Conservation (phyloP, 768 basidiomycete species). For the Termitomyces sp. region DNA sequence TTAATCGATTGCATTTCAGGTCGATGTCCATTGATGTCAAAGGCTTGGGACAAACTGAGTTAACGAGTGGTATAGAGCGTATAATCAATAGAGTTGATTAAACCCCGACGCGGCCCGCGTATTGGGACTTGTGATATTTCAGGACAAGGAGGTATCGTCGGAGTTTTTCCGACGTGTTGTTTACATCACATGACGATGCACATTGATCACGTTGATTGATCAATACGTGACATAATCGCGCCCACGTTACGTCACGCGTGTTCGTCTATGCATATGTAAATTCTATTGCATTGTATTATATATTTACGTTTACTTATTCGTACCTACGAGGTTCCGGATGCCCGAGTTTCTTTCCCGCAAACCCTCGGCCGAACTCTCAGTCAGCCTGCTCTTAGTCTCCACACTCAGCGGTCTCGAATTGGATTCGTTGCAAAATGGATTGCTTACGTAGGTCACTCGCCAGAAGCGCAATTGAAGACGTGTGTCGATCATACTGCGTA, state of each 20-base stretch:
- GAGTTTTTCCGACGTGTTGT: background rate
- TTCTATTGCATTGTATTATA: too few relatives aligned
- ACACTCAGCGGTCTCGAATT: too few relatives aligned
- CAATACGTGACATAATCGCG: background rate
- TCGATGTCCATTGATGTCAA: constrained; percentile 58
- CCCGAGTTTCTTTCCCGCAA: too few relatives aligned
- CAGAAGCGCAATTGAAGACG: background rate
- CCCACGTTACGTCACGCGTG: too few relatives aligned
- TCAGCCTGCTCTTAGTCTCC: too few relatives aligned
- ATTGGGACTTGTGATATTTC: background rate
- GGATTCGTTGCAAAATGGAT: background rate
- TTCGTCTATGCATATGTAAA: too few relatives aligned
- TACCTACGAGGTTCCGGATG: too few relatives aligned
- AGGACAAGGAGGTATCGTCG: background rate
- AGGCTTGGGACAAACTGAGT: background rate
- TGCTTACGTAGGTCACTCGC: background rate
- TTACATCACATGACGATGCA: background rate
- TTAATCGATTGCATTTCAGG: constrained; percentile 73
- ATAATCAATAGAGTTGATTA: background rate
- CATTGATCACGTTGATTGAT: background rate
- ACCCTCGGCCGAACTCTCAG: too few relatives aligned
- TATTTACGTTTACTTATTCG: too few relatives aligned
- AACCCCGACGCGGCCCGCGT: background rate
- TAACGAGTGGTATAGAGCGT: background rate
- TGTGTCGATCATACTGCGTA: constrained; percentile 5